Evolutionary conservation across 2,329 filamentous ascomycete genomes (phyloP), one percentile per base, ranked within the genome.

Genomic region (Raffaelea albimanens): DNA sequence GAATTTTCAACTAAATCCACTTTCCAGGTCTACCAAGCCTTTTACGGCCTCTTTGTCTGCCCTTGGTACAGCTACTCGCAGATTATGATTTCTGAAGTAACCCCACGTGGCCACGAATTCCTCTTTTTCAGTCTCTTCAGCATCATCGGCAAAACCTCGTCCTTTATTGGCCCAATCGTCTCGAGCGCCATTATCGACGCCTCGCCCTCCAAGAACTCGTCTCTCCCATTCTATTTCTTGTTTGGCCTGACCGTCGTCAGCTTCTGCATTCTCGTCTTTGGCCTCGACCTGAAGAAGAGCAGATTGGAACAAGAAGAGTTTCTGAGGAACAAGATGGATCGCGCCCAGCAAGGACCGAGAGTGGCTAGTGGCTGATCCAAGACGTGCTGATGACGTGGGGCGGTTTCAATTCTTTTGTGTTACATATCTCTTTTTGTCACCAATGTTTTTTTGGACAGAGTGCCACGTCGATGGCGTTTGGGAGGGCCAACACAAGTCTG

Each of bases 1-100:
- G n/a, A n/a, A n/a, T n/a, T n/a, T n/a, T n/a, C n/a, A n/a, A n/a
- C n/a, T n/a, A n/a, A 34, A 34, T 9, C 31, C 16, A 16, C 10
- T 34, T 34, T 34, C 9, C 10, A 56, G 42, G 43, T 38, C 11
- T 56, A 42, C 39, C 38, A 46, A 23, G 45, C 39, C 18, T 46
- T 42, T n/a, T 41, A 46, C 22, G 38, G 45, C n/a, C 19, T 41
- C 13, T 34, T 41, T 18, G 22, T 46, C 25, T 41, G 38, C 18
- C 45, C 45, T 16, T 46, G 38, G 38, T 46, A 46, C 39, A 41
- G 38, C 20, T 46, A 42, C 19, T 46, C 45, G 18, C 49, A 53
- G 36, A 56, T 52, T 29, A 57, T 57, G 55, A 56, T 57, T 33
- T 56, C 55, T 16, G 55, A 57, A 31, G 54, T 57, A 18, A 54